phyloP scores from a whole-genome alignment of 164 flowering plant genomes.

The Chimonanthus praecox region DNA sequence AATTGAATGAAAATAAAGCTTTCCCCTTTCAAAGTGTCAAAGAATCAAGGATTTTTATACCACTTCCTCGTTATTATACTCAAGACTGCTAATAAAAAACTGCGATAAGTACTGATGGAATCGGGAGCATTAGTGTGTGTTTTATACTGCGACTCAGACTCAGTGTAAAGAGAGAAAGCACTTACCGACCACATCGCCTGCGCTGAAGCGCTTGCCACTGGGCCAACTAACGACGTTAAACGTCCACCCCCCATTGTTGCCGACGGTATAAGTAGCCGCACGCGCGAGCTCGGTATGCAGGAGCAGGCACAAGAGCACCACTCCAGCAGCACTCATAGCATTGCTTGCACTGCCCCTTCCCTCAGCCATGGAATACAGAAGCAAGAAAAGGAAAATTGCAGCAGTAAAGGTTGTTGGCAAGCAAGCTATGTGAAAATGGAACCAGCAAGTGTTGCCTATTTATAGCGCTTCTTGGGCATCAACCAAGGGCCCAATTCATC shows the following conservation, averaged over 20 bases:
- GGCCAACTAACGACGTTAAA: slow-evolving; percentile 41
- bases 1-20: too few species aligned
- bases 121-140: neutral
- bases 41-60: too few species aligned
- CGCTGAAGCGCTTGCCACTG: slow-evolving; percentile 35
- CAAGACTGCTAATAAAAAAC: too few species aligned
- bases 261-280: slow-evolving; percentile 33
- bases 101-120: neutral
- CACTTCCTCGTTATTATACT: too few species aligned
- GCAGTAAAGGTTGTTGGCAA: too few species aligned
- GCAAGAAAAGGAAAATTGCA: neutral
- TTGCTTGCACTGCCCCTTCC: slow-evolving; percentile 49
- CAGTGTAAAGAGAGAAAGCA: neutral
- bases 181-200: slow-evolving; percentile 47
- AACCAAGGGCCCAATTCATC: neutral
- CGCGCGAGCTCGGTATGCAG: slow-evolving; percentile 19
- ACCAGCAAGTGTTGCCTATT: neutral
- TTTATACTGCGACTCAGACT: neutral
- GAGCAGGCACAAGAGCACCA: slow-evolving; percentile 10
- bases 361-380: slow-evolving; percentile 15
- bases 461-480: neutral
- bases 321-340: slow-evolving; percentile 6
- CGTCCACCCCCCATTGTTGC: slow-evolving; percentile 36
- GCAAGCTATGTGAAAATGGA: neutral
- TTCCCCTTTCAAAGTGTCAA: too few species aligned